Conservation (phyloP, 202 grass and related monocot species). For the Schoenoplectus triqueter region DNA sequence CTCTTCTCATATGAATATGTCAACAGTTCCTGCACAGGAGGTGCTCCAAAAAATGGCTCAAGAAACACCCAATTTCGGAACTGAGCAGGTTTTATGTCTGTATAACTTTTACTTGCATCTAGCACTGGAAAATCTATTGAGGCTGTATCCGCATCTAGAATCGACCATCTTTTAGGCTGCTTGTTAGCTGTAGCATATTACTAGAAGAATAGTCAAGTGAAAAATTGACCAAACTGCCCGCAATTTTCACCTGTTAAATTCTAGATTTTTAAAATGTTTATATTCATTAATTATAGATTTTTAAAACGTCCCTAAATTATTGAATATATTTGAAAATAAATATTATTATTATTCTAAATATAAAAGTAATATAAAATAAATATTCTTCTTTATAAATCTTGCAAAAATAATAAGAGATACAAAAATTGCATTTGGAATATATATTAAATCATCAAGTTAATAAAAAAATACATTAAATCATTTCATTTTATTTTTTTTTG, state of each 20-base stretch:
- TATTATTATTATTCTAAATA: no score
- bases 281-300: no score
- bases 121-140: not conserved
- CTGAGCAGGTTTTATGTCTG: constrained; percentile 64
- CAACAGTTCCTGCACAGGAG: constrained; percentile 73
- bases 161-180: not conserved
- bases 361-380: no score
- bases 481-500: no score
- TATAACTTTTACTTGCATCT: constrained; percentile 15
- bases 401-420: no score
- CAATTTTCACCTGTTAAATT: constrained; percentile 11
- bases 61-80: constrained; percentile 97
- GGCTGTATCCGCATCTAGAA: not conserved
- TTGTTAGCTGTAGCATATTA: not conserved
- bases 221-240: constrained; percentile 12
- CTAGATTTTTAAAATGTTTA: no score
- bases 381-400: no score
- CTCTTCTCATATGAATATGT: constrained; percentile 53
- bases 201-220: not conserved
- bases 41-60: constrained; percentile 89
- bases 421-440: no score
- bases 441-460: no score
- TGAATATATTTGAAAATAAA: no score
- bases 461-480: no score
- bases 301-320: no score